These are phyloP conservation scores for Candida quercuum DNA, from an alignment of 805 yeast species.

Conservation along the genomic window DNA sequence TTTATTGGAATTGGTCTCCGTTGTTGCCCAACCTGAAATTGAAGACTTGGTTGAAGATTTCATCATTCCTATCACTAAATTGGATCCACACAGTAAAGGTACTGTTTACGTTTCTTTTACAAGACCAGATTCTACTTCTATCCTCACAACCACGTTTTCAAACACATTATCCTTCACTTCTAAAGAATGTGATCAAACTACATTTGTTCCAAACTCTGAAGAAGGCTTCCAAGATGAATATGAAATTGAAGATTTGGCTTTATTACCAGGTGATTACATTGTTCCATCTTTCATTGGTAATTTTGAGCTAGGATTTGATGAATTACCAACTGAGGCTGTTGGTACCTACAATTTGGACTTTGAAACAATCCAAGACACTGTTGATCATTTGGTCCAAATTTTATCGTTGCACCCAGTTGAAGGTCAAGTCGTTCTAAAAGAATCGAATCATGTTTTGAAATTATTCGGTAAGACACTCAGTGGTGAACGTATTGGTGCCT, in stretches of 20 bases:
- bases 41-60: constrained; percentile 56
- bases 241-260: constrained; percentile 73
- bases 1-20: constrained; percentile 71
- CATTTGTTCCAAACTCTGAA: constrained; percentile 58
- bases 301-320: constrained; percentile 71
- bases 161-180: constrained; percentile 70
- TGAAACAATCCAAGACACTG: constrained; percentile 48
- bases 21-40: constrained; percentile 55
- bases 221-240: constrained; percentile 92
- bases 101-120: constrained; percentile 73
- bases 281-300: constrained; percentile 72
- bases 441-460: constrained; percentile 62
- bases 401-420: constrained; percentile 72
- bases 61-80: constrained; percentile 64
- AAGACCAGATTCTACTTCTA: constrained; percentile 43
- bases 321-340: constrained; percentile 53
- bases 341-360: constrained; percentile 61
- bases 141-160: constrained; percentile 47
- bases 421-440: constrained; percentile 49
- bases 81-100: constrained; percentile 67
- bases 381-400: constrained; percentile 42
- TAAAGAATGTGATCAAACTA: constrained; percentile 72
- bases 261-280: constrained; percentile 78
- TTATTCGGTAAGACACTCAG: constrained; percentile 64
- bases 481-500: constrained; percentile 41